Percentiles rank a stretch among this genome's conserved stretches.
Conservation (phyloP, 1,284 basidiomycete species). For the Vanrija sp. region DNA sequence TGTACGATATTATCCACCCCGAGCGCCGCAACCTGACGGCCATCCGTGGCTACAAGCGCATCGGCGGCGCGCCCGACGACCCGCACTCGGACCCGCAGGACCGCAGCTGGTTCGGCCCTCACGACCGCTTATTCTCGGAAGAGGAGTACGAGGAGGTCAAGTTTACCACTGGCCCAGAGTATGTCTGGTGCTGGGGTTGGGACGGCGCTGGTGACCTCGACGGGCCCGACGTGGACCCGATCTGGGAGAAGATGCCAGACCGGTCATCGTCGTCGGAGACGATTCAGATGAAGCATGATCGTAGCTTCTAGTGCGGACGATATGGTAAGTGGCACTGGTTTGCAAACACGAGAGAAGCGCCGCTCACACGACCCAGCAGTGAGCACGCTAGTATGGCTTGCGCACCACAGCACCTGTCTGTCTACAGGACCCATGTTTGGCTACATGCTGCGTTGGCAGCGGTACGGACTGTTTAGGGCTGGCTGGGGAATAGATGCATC, state of each 20-base stretch:
- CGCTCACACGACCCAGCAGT: too few species aligned
- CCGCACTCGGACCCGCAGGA: slow-evolving; percentile 92
- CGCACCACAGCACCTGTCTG: neutral
- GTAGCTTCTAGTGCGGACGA: slow-evolving; percentile 38
- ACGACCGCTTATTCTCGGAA: slow-evolving; percentile 81
- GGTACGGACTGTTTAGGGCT: neutral
- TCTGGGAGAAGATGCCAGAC: slow-evolving; percentile 83
- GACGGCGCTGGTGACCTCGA: slow-evolving; percentile 94
- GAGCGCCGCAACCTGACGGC: slow-evolving; percentile 78
- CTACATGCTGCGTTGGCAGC: neutral
- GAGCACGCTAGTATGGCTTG: too few species aligned
- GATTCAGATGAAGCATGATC: slow-evolving; percentile 70
- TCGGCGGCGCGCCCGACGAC: slow-evolving; percentile 89
- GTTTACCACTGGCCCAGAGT: slow-evolving; percentile 75
- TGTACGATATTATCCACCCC: slow-evolving; percentile 90
- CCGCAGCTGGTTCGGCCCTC: slow-evolving; percentile 85
- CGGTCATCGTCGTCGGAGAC: slow-evolving; percentile 59
- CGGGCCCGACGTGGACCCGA: slow-evolving; percentile 85
- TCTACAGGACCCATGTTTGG: neutral
- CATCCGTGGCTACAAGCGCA: slow-evolving; percentile 83
- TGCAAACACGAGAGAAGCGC: neutral
- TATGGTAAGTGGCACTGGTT: neutral
- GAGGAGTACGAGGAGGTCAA: slow-evolving; percentile 74
- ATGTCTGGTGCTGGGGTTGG: slow-evolving; percentile 99
- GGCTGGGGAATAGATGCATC: slow-evolving; percentile 15